A percentile compares a stretch with the other conserved stretches of the same genome.
phyloP scores from a whole-genome alignment of 768 basidiomycete species.

The Naganishia randhawae region DNA sequence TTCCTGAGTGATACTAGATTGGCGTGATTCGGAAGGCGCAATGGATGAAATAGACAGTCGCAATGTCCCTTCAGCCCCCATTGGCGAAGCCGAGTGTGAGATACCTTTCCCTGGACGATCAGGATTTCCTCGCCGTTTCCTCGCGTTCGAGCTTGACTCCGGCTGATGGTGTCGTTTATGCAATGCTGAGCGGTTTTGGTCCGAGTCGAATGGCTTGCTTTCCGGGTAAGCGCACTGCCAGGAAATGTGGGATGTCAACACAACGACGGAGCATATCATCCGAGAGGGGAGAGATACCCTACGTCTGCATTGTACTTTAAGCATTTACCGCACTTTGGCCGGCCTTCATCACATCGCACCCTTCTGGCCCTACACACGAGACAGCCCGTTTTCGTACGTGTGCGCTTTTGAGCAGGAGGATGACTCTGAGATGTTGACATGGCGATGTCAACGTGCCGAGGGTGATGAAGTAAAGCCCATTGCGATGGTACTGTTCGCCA shows the following conservation, averaged over 20 bases:
- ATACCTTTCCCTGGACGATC: not conserved
- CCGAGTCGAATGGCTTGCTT: not conserved
- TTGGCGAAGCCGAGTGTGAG: not conserved
- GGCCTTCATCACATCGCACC: not conserved
- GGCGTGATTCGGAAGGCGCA: not conserved
- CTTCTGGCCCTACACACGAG: not conserved
- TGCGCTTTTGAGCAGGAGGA: not conserved
- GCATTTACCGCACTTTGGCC: not conserved
- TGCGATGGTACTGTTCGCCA: no score
- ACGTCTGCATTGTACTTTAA: constrained; percentile 2
- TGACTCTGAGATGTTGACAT: not conserved
- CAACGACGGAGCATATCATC: not conserved
- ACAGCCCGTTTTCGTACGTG: not conserved
- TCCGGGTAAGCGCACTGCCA: constrained; percentile 2
- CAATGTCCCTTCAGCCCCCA: not conserved
- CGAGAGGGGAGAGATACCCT: no score
- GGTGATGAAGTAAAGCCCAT: no score
- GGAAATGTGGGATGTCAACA: not conserved
- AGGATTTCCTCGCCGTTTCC: not conserved
- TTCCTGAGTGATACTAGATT: not conserved
- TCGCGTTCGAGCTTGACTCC: not conserved
- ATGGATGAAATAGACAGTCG: not conserved
- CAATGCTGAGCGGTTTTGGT: not conserved
- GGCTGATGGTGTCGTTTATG: not conserved
- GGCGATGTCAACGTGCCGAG: not conserved